These are phyloP conservation scores for Kickxella alabastrina DNA, from an alignment of 192 early-diverging fungal species.

Conservation along the genomic window DNA sequence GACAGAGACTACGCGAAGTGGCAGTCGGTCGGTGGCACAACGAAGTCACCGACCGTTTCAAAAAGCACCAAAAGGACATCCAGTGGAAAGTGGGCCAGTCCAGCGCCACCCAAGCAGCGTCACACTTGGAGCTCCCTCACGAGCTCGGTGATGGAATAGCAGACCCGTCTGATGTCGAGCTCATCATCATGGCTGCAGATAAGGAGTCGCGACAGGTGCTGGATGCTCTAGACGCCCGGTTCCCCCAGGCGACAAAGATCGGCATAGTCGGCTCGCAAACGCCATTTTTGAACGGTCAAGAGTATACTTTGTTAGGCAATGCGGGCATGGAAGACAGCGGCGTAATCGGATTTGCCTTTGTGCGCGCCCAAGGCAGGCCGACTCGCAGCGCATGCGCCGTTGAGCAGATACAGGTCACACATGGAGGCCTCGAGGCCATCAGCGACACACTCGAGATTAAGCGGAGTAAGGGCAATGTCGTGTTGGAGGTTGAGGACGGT, in stretches of 20 bases:
- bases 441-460: constrained; percentile 25
- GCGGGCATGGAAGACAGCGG: constrained; percentile 12
- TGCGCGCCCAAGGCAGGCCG: neutral
- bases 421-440: constrained; percentile 7
- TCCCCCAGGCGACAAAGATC: constrained; percentile 36
- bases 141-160: constrained; percentile 13
- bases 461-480: constrained; percentile 43
- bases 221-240: constrained; percentile 25
- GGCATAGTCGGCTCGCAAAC: constrained; percentile 39
- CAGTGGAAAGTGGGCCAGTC: constrained; percentile 16
- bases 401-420: neutral
- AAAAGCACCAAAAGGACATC: neutral
- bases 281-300: constrained; percentile 41
- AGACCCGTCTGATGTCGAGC: constrained; percentile 8
- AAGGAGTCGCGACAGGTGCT: constrained; percentile 29
- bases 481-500: constrained; percentile 39
- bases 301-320: constrained; percentile 21
- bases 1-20: constrained; percentile 39
- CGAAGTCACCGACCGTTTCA: constrained; percentile 18
- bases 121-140: constrained; percentile 16
- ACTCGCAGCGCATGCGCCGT: neutral
- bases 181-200: constrained; percentile 32
- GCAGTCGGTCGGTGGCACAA: constrained; percentile 48
- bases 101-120: constrained; percentile 28
- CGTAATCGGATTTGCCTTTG: constrained; percentile 36